Percentiles rank a stretch among this genome's conserved stretches.
phyloP scores from a whole-genome alignment of 148 eudicot species.

The Fagopyrum homotropicum region DNA sequence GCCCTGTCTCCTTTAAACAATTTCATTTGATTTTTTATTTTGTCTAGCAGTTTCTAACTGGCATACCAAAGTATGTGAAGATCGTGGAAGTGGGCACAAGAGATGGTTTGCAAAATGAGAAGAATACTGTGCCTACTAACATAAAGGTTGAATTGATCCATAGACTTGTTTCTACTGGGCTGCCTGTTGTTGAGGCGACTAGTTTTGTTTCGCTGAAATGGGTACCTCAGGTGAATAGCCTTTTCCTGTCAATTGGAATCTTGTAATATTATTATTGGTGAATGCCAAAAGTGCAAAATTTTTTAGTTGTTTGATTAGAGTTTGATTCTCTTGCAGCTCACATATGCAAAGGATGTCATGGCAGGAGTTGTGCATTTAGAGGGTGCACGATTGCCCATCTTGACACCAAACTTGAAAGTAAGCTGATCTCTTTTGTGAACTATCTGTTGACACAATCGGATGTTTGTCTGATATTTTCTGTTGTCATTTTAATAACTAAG shows the following conservation, averaged over 20 bases:
- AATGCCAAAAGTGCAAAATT: constrained; percentile 24
- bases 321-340: constrained; percentile 40
- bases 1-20: not conserved
- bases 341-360: constrained; percentile 90
- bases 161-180: constrained; percentile 69
- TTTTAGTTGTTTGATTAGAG: not conserved
- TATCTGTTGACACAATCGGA: not conserved
- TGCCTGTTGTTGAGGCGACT: constrained; percentile 87
- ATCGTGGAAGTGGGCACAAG: constrained; percentile 99
- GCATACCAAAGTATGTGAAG: constrained; percentile 65
- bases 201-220: constrained; percentile 98
- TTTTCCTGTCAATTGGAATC: not conserved
- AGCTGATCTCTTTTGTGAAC: constrained; percentile 15
- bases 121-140: constrained; percentile 62
- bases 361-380: constrained; percentile 48
- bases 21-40: not conserved
- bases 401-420: constrained; percentile 85
- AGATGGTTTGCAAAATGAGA: constrained; percentile 96
- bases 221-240: constrained; percentile 84
- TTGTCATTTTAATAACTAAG: constrained; percentile 30
- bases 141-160: constrained; percentile 77
- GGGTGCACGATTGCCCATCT: constrained; percentile 67
- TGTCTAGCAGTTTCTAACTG: constrained; percentile 41
- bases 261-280: not conserved
- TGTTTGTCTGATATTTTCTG: not conserved